Conservation (phyloP, 1,139 yeast species). For the Yamadazyma pseudoaaseri region DNA sequence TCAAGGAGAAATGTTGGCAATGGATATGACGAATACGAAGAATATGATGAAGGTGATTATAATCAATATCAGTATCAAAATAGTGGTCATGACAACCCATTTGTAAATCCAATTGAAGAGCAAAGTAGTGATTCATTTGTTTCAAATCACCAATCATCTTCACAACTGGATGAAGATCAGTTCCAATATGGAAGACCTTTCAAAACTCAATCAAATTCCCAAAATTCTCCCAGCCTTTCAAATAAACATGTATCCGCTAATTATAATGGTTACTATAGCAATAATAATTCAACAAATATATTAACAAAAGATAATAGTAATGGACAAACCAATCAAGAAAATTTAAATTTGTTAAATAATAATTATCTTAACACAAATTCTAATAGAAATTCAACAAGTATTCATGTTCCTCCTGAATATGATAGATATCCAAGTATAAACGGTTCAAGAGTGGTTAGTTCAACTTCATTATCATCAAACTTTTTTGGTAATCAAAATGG, state of each 20-base stretch:
- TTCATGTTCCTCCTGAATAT: slow-evolving; percentile 50
- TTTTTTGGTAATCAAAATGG: slow-evolving; percentile 10
- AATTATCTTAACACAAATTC: slow-evolving; percentile 9
- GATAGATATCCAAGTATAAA: slow-evolving; percentile 58
- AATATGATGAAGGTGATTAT: slow-evolving; percentile 15
- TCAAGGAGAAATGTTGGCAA: slow-evolving; percentile 8
- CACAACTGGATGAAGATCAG: slow-evolving; percentile 24
- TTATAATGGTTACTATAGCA: slow-evolving; percentile 43
- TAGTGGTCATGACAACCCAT: slow-evolving; percentile 23
- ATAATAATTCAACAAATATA: slow-evolving; percentile 43
- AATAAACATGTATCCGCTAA: slow-evolving; percentile 20
- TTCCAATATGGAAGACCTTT: slow-evolving; percentile 39
- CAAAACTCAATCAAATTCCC: slow-evolving; percentile 7
- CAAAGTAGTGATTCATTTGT: slow-evolving; percentile 25
- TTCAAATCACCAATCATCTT: slow-evolving; percentile 22
- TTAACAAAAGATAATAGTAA: slow-evolving; percentile 23
- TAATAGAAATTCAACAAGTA: slow-evolving; percentile 16
- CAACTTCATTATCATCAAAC: slow-evolving; percentile 39
- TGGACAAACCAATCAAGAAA: slow-evolving; percentile 11
- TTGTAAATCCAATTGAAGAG: slow-evolving; percentile 25
- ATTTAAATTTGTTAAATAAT: slow-evolving; percentile 14
- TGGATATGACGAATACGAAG: slow-evolving; percentile 11
- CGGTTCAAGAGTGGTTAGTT: slow-evolving; percentile 48
- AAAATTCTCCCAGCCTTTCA: slow-evolving; percentile 1
- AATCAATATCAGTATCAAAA: slow-evolving; percentile 9